These are phyloP conservation scores for Brassica juncea DNA, from an alignment of 345 rosid genomes.

Conservation along the genomic window DNA sequence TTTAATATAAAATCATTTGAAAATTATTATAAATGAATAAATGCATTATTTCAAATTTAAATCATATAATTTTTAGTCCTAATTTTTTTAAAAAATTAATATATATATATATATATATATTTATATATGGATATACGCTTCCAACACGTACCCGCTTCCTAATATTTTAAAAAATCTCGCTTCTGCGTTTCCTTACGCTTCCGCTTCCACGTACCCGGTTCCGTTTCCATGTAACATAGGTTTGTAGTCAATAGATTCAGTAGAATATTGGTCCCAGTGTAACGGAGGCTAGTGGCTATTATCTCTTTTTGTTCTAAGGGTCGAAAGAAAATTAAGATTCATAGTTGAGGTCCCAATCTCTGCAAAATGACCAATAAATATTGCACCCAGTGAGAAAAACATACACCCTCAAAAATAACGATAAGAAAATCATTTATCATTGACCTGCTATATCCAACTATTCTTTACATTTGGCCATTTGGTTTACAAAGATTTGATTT, in stretches of 20 bases:
- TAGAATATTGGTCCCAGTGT: constrained; percentile 33
- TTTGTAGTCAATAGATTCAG: constrained; percentile 16
- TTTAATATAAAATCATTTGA: too few species aligned
- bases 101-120: too few species aligned
- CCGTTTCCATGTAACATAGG: too few species aligned
- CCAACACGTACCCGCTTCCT: too few species aligned
- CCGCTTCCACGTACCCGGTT: too few species aligned
- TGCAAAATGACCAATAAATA: constrained; percentile 4
- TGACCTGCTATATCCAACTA: background rate
- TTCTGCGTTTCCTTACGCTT: too few species aligned
- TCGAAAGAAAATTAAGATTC: constrained; percentile 20
- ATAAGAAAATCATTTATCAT: background rate
- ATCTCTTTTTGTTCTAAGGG: constrained; percentile 8
- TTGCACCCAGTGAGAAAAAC: background rate
- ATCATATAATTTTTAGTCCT: too few species aligned
- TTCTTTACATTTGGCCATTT: background rate
- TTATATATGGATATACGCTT: too few species aligned
- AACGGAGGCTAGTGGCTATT: constrained; percentile 26
- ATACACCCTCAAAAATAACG: background rate
- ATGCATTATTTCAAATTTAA: too few species aligned
- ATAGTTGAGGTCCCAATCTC: constrained; percentile 24
- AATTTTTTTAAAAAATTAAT: too few species aligned
- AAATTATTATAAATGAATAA: too few species aligned
- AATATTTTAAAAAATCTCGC: too few species aligned
- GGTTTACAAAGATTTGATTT: background rate